phyloP scores from a whole-genome alignment of 139 green algal genomes.

The Asterochloris erici region DNA sequence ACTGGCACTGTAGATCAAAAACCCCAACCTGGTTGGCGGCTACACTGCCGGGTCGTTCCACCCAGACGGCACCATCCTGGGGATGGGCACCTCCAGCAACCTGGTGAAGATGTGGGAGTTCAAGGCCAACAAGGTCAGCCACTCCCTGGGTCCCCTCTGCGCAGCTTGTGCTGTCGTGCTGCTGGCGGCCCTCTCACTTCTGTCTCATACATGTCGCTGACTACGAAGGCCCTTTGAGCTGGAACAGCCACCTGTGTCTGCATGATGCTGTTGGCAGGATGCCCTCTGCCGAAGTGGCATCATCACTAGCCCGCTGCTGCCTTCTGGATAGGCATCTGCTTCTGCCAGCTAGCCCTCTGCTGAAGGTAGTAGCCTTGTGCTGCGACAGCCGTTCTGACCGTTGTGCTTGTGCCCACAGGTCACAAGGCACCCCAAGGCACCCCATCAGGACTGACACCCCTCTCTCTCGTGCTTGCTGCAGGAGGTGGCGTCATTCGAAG shows the following conservation, averaged over 20 bases:
- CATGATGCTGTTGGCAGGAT: no score
- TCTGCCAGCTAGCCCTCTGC: no score
- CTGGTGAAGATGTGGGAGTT: slow-evolving; percentile 88
- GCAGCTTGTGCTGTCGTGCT: not conserved
- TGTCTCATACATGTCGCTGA: no score
- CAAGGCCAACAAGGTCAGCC: slow-evolving; percentile 65
- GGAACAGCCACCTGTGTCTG: no score
- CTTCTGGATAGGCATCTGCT: no score
- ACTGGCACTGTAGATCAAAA: slow-evolving; percentile 28
- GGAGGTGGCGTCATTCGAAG: slow-evolving; percentile 75
- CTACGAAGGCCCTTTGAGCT: no score
- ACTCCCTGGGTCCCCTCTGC: not conserved
- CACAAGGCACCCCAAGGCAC: no score
- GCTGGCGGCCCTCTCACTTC: not conserved
- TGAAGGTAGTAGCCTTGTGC: no score
- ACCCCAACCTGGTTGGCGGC: slow-evolving; percentile 28
- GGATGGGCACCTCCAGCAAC: slow-evolving; percentile 59
- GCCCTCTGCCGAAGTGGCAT: no score
- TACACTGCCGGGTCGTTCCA: slow-evolving; percentile 65
- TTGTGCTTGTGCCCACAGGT: not conserved
- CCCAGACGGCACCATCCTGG: slow-evolving; percentile 87
- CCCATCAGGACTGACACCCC: no score
- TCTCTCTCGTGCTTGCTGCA: slow-evolving; percentile 7
- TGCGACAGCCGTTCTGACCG: no score
- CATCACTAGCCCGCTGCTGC: no score